These are phyloP conservation scores for Alternaria hordeiaustralica DNA, from an alignment of 2,329 filamentous ascomycete genomes.

Conservation along the genomic window DNA sequence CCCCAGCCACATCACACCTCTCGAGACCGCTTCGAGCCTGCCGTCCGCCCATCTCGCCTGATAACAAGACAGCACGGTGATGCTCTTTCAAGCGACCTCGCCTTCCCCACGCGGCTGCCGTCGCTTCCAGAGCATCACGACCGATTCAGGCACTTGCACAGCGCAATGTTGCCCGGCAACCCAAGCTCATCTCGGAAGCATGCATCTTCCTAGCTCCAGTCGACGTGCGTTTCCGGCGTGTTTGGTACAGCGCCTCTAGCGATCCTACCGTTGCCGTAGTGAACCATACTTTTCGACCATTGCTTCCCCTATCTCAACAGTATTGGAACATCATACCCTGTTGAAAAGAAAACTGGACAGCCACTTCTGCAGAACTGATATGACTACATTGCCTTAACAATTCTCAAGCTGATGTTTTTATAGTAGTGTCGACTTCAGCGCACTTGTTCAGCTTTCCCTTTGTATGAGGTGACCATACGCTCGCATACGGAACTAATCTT, in stretches of 20 bases:
- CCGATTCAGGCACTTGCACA: neutral
- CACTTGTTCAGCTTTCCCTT: neutral
- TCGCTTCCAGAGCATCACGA: neutral
- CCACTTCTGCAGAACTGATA: neutral
- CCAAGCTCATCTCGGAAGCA: constrained; percentile 3
- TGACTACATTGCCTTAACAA: neutral
- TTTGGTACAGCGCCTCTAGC: neutral
- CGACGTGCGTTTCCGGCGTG: neutral
- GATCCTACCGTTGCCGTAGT: neutral
- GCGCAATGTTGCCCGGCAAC: constrained; percentile 13
- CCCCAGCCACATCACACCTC: constrained; percentile 9
- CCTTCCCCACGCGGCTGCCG: neutral
- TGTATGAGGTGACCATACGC: neutral
- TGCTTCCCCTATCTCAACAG: neutral
- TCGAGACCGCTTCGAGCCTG: neutral
- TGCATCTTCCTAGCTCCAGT: neutral
- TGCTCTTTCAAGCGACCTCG: neutral
- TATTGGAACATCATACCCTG: neutral
- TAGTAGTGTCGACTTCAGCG: neutral
- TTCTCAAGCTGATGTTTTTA: neutral
- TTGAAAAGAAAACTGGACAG: neutral
- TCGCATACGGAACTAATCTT: neutral
- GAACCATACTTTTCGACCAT: neutral
- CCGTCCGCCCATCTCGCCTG: neutral
- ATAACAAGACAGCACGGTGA: neutral